These are phyloP conservation scores for Chionographis japonica DNA, from an alignment of 106 monocot genomes.

Conservation along the genomic window DNA sequence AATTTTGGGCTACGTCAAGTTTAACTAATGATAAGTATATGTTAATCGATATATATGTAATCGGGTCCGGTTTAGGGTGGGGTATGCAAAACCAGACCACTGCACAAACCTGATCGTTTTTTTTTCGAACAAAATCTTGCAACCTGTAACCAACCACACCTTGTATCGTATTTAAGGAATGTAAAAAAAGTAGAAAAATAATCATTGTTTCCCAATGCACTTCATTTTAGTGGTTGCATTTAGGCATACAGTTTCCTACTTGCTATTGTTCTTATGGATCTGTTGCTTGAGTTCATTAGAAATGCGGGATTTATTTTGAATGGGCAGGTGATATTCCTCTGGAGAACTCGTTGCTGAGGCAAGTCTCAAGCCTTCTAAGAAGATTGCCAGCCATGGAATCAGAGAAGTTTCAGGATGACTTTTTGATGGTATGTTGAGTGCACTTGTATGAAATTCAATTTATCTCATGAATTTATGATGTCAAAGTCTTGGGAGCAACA, in stretches of 20 bases:
- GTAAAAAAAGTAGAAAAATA: too few species aligned
- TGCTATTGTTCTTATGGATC: neutral
- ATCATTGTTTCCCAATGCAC: too few species aligned
- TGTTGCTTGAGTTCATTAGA: neutral
- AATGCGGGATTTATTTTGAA: neutral
- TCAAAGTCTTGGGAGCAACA: too few species aligned
- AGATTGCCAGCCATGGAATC: constrained; percentile 96
- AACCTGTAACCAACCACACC: too few species aligned
- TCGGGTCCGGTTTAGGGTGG: too few species aligned
- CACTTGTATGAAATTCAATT: neutral
- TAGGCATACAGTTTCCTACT: neutral
- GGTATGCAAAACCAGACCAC: too few species aligned
- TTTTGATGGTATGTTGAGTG: constrained; percentile 68
- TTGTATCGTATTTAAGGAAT: too few species aligned
- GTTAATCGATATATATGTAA: too few species aligned
- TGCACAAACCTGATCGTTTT: too few species aligned
- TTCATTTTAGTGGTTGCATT: neutral
- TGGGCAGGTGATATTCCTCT: constrained; percentile 77
- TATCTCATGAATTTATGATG: neutral
- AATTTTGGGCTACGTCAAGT: too few species aligned
- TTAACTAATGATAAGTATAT: too few species aligned
- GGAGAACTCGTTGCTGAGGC: constrained; percentile 94
- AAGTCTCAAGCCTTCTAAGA: constrained; percentile 94
- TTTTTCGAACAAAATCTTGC: too few species aligned
- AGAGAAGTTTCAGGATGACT: constrained; percentile 97